Evolutionary conservation across 169 alveolate species (phyloP).

Genomic region (Babesia ovis): DNA sequence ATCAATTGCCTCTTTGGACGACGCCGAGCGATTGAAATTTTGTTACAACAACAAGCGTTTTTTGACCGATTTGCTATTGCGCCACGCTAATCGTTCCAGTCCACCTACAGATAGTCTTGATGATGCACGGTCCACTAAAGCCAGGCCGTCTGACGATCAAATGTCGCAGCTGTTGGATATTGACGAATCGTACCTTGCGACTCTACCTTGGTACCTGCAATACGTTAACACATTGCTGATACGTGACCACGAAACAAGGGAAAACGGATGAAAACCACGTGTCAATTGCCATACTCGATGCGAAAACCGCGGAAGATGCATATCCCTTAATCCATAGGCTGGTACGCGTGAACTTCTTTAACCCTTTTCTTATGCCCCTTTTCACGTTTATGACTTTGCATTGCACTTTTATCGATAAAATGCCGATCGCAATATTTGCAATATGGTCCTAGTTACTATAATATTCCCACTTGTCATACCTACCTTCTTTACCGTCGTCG

Average conservation of each 20-base stretch:
- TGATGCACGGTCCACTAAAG: not conserved
- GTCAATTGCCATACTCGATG: not conserved
- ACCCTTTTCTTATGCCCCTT: constrained; percentile 75
- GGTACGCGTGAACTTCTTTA: constrained; percentile 48
- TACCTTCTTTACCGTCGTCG: constrained; percentile 35
- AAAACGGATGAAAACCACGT: not conserved
- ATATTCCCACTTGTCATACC: not conserved
- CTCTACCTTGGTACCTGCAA: constrained; percentile 57
- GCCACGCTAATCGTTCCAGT: constrained; percentile 1
- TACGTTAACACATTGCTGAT: constrained; percentile 18
- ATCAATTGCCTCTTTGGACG: constrained; percentile 58
- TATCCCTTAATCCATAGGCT: constrained; percentile 40
- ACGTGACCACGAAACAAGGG: constrained; percentile 1
- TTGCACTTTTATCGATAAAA: constrained; percentile 69
- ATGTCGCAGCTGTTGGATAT: not conserved
- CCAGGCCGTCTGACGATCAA: not conserved
- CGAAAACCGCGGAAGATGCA: not conserved
- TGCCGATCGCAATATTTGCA: constrained; percentile 78
- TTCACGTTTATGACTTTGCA: constrained; percentile 65
- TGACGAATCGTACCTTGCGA: not conserved
- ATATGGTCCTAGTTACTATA: constrained; percentile 49
- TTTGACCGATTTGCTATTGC: constrained; percentile 56
- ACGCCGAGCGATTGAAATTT: constrained; percentile 74
- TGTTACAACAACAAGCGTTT: constrained; percentile 76
- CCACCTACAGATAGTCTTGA: not conserved